These are phyloP conservation scores for Leccinum incarnatum DNA, from an alignment of 768 basidiomycete species.

Conservation along the genomic window DNA sequence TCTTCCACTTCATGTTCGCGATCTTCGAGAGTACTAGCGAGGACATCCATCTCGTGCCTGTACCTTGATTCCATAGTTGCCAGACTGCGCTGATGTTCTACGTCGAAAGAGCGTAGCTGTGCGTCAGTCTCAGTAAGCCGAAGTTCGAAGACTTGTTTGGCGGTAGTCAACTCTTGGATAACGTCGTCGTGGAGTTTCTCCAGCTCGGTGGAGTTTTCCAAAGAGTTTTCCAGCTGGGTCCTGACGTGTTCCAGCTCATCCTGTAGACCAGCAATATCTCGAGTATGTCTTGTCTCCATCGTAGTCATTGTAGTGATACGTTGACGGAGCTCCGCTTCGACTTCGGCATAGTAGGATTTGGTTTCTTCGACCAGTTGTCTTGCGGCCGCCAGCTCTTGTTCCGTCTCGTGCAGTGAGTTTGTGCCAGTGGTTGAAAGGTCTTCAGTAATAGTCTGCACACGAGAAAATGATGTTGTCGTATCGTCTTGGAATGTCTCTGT, in stretches of 20 bases:
- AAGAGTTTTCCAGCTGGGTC: conserved; percentile 21
- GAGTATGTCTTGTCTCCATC: conserved; percentile 7
- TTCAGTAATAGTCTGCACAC: neutral
- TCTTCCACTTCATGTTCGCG: conserved; percentile 33
- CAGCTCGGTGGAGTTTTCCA: conserved; percentile 25
- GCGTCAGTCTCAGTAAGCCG: conserved; percentile 27
- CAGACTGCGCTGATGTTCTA: conserved; percentile 20
- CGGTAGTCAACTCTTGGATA: conserved; percentile 21
- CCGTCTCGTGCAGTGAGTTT: conserved; percentile 35
- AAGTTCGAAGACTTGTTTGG: conserved; percentile 31
- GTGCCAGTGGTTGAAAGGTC: neutral
- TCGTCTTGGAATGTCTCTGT: neutral
- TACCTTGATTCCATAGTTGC: conserved; percentile 34
- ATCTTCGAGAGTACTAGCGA: conserved; percentile 39
- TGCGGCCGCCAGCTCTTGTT: conserved; percentile 35
- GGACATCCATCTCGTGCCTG: conserved; percentile 32
- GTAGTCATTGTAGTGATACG: conserved; percentile 25
- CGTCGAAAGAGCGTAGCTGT: conserved; percentile 26
- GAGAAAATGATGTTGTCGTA: neutral
- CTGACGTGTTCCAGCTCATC: conserved; percentile 26
- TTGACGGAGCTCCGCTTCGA: conserved; percentile 31
- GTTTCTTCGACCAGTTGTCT: conserved; percentile 33
- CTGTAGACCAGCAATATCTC: conserved; percentile 22
- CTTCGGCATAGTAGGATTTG: conserved; percentile 34
- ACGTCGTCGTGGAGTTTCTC: conserved; percentile 25